Percentiles rank a stretch among this genome's conserved stretches.
Conservation (phyloP, 305 asterid genomes). For the Euphrasia arctica region DNA sequence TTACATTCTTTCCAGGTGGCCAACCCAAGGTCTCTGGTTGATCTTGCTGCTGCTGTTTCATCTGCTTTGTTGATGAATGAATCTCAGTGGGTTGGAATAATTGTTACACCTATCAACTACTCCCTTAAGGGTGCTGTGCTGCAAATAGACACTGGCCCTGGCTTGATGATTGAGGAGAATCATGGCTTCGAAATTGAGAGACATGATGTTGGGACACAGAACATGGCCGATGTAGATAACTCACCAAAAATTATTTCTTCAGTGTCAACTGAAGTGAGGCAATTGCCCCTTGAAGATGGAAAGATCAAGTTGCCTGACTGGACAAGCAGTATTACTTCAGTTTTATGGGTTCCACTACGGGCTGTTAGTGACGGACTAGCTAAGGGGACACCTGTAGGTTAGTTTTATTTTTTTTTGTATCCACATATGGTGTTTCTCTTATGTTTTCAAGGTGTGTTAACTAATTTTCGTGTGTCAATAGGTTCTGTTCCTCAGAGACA, state of each 20-base stretch:
- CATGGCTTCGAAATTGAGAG: constrained; percentile 81
- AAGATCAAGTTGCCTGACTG: constrained; percentile 80
- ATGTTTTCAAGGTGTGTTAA: constrained; percentile 19
- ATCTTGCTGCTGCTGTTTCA: constrained; percentile 95
- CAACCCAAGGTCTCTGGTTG: constrained; percentile 92
- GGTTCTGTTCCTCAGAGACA: constrained; percentile 72
- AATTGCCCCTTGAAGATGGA: constrained; percentile 63
- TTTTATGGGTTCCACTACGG: constrained; percentile 83
- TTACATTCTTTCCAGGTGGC: constrained; percentile 58
- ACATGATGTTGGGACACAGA: constrained; percentile 38
- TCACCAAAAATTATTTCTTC: constrained; percentile 35
- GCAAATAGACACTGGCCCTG: constrained; percentile 95
- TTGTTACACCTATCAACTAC: constrained; percentile 76
- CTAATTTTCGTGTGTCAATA: constrained; percentile 30
- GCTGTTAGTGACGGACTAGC: constrained; percentile 78
- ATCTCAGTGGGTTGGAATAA: constrained; percentile 91
- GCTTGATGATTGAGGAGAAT: constrained; percentile 76
- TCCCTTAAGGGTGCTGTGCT: constrained; percentile 87
- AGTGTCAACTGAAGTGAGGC: constrained; percentile 42
- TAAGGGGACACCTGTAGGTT: constrained; percentile 90
- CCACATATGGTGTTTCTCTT: constrained; percentile 6
- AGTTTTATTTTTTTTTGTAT: constrained; percentile 21
- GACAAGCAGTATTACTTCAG: constrained; percentile 81
- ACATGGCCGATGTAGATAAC: constrained; percentile 29
- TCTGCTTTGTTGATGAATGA: constrained; percentile 96